phyloP scores from a whole-genome alignment of 768 basidiomycete species.

The Podaxis carcinomalis region DNA sequence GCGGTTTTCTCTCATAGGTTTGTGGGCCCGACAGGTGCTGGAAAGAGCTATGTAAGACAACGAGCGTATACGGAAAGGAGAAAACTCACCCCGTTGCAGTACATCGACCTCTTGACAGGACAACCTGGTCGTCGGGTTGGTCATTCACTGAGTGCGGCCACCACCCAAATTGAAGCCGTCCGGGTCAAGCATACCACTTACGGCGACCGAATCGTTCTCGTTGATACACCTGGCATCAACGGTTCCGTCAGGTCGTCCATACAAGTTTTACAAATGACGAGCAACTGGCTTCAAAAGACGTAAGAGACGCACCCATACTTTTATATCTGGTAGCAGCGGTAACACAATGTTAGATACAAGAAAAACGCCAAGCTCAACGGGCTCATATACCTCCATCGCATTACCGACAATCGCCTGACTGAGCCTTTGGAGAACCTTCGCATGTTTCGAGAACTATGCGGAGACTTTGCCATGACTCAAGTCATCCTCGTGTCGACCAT shows the following conservation, averaged over 20 bases:
- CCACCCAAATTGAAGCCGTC: not conserved
- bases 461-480: constrained; percentile 4
- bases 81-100: not conserved
- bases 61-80: not conserved
- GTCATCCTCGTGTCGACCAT: constrained; percentile 13
- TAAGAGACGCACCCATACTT: not conserved
- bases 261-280: not conserved
- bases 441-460: constrained; percentile 13
- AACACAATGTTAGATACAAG: not conserved
- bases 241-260: not conserved
- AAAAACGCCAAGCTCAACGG: constrained; percentile 9
- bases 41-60: constrained; percentile 5
- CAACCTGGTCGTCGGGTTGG: not conserved
- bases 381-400: constrained; percentile 14
- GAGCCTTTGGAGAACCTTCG: constrained; percentile 5
- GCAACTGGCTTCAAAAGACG: constrained; percentile 5
- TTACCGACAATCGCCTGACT: constrained; percentile 10
- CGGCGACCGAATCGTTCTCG: constrained; percentile 4
- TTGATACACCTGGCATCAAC: constrained; percentile 11
- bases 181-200: not conserved
- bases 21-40: constrained; percentile 5
- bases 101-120: constrained; percentile 5
- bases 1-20: not conserved
- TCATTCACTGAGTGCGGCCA: not conserved
- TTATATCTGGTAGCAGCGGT: not conserved